Percentiles rank a stretch among this genome's conserved stretches.
These are phyloP conservation scores for Starmerella vitae DNA, from an alignment of 805 yeast species.

Conservation along the genomic window DNA sequence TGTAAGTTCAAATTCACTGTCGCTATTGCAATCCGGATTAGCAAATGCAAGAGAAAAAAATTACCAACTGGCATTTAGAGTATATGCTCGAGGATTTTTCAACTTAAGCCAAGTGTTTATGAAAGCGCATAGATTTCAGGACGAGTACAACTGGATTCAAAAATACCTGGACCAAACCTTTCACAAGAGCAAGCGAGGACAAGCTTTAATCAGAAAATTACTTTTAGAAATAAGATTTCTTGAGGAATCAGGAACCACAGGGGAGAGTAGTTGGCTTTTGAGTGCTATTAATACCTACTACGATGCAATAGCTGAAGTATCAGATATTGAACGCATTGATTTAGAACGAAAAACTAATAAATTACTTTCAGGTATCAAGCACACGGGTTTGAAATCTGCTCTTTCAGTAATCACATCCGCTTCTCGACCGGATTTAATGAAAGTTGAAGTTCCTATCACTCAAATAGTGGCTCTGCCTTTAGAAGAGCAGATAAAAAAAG, in stretches of 20 bases:
- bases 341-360: slow-evolving; percentile 20
- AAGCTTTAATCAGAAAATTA: slow-evolving; percentile 20
- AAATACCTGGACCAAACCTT: slow-evolving; percentile 16
- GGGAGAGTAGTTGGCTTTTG: slow-evolving; percentile 19
- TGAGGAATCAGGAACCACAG: slow-evolving; percentile 14
- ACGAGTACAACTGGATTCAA: slow-evolving; percentile 19
- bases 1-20: neutral
- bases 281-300: slow-evolving; percentile 22
- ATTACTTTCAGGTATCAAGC: slow-evolving; percentile 14
- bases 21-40: neutral
- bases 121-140: slow-evolving; percentile 13
- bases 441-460: slow-evolving; percentile 6
- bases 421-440: neutral
- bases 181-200: slow-evolving; percentile 18
- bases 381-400: slow-evolving; percentile 16
- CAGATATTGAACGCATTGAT: slow-evolving; percentile 19
- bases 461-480: slow-evolving; percentile 9
- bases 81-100: slow-evolving; percentile 19
- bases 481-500: slow-evolving; percentile 1
- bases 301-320: slow-evolving; percentile 19
- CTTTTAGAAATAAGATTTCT: slow-evolving; percentile 21
- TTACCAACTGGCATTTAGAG: slow-evolving; percentile 15
- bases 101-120: slow-evolving; percentile 19
- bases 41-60: neutral
- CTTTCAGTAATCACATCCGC: slow-evolving; percentile 3